Percentiles rank a stretch among this genome's conserved stretches.
phyloP scores from a whole-genome alignment of 1,284 basidiomycete species.

The Sporisorium scitamineum region DNA sequence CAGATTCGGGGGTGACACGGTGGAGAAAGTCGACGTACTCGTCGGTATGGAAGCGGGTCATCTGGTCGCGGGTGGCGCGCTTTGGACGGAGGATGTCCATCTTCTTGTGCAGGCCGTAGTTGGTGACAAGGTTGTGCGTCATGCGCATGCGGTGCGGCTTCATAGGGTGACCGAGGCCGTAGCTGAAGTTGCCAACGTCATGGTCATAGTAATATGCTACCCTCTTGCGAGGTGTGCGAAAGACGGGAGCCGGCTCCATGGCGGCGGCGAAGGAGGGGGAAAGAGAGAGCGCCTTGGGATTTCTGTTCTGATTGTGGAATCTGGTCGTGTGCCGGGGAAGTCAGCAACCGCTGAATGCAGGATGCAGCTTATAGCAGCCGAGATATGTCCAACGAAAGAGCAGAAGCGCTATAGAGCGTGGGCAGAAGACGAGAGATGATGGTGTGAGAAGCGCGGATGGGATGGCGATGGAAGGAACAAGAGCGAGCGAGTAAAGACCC shows the following conservation, averaged over 20 bases:
- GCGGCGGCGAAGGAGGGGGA: constrained; percentile 1
- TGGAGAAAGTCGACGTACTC: constrained; percentile 94
- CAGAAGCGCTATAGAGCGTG: not conserved
- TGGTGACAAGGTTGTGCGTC: constrained; percentile 89
- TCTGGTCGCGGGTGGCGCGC: constrained; percentile 82
- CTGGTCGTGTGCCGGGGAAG: not conserved
- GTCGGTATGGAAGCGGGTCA: constrained; percentile 96
- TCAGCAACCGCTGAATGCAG: not conserved
- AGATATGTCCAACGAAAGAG: not conserved
- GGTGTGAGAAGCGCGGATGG: not conserved
- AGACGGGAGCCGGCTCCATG: constrained; percentile 59
- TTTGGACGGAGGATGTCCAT: constrained; percentile 89
- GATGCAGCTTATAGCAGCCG: not conserved
- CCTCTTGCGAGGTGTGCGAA: constrained; percentile 48
- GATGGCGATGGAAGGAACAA: not conserved
- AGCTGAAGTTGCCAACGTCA: constrained; percentile 85
- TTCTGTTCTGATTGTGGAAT: not conserved
- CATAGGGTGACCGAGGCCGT: constrained; percentile 90
- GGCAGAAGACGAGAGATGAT: not conserved
- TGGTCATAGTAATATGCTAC: constrained; percentile 67
- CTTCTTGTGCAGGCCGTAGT: constrained; percentile 87
- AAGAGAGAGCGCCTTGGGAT: not conserved
- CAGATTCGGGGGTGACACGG: constrained; percentile 79
- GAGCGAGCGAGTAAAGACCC: not conserved
- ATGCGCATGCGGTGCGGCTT: constrained; percentile 77